Conservation (phyloP, 306 rosid genomes). For the Vigna trinervia region DNA sequence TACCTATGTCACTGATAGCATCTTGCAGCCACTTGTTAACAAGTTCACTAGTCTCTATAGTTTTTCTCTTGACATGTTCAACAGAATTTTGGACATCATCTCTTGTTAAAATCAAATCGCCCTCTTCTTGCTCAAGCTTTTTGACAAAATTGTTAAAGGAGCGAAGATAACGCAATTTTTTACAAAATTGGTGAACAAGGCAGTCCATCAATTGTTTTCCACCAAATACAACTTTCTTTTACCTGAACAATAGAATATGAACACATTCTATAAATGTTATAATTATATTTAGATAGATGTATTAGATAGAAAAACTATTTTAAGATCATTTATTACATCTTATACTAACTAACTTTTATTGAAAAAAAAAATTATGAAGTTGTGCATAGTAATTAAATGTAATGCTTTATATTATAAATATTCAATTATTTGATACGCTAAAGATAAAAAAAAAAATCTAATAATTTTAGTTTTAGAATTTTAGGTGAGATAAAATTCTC, state of each 20-base stretch:
- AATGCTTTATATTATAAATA: no score
- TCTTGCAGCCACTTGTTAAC: conserved; percentile 16
- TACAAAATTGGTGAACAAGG: no score
- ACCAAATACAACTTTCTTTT: not conserved
- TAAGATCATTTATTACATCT: no score
- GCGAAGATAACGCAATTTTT: not conserved
- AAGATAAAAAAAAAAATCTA: no score
- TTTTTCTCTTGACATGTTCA: not conserved
- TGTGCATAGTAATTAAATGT: no score
- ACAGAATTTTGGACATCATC: not conserved
- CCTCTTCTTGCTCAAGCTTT: conserved; percentile 2
- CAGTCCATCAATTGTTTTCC: conserved; percentile 9
- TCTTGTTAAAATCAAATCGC: not conserved
- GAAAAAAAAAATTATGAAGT: no score
- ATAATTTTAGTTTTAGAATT: no score
- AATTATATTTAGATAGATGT: not conserved
- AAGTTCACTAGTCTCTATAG: not conserved
- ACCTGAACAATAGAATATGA: not conserved
- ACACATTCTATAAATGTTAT: no score
- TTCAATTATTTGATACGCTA: no score
- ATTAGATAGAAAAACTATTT: no score
- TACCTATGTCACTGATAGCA: not conserved
- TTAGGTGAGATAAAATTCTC: no score
- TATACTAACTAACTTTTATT: no score
- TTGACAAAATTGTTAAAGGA: conserved; percentile 17